Base-by-base conservation (phyloP, 2,329 filamentous ascomycete genomes). In the Talaromyces albobiverticillius region DNA sequence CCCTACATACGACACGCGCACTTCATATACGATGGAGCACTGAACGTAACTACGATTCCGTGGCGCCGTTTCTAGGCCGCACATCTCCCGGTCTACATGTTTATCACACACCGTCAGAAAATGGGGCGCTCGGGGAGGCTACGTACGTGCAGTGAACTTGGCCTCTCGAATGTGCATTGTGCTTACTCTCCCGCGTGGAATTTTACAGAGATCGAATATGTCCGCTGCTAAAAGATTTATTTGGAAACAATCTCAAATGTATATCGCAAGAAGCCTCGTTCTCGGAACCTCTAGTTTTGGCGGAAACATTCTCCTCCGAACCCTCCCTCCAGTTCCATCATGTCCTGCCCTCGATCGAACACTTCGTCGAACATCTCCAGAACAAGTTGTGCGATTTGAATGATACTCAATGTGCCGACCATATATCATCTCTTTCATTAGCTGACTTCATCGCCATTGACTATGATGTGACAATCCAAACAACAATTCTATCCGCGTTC, bases 1-100 rank as follows among this genome's bases (percentile, higher is more conserved):
- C 87, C 13, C 75, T 96, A 23, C 77, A 80, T 51, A 77, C 82
- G 62, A 83, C 82, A 59, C 82, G 87, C 62, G 85, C 90, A 68
- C 74, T 96, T 40, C 88, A 93, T 69, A 75, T 96, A 55, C 83
- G 88, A 67, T 96, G 91, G 89, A 80, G 82, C n/a, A 82, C 84
- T 13, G 74, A 83, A 2, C 63, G 66, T 6, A 64, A 78, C 1
- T 86, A 86, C 67, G 74, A 81, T 36, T 76, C 81, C 1, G 75
- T 86, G 42, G 79, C 85, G 36, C 92, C 92, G 1, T 87, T 94
- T 63, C 76, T 82, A 41, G 90, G 90, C 49, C 82, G 88, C 55
- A 71, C 91, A 13, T 85, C 90, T 2, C 86, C 92, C 0, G 93
- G 93, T 2, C 75, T 97, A 20, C 91, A 96, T 75, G 76, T 91